Conservation (phyloP, 1,139 yeast species). For the Taphrina flavorubra region DNA sequence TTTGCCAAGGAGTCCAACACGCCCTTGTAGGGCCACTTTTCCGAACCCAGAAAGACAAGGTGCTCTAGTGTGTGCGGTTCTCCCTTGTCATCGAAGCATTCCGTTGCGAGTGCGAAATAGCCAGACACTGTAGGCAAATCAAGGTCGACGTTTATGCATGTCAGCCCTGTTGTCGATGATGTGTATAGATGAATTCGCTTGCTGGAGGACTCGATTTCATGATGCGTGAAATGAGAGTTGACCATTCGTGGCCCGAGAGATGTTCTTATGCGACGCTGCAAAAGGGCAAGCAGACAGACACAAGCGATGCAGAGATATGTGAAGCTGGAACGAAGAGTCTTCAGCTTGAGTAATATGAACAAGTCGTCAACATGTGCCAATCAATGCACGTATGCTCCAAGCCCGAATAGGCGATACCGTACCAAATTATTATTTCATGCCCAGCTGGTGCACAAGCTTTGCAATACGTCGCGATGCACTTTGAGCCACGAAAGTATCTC, state of each 20-base stretch:
- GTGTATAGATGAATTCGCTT: slow-evolving; percentile 30
- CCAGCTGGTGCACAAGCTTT: too few relatives aligned
- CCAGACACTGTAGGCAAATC: slow-evolving; percentile 92
- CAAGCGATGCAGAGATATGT: not conserved
- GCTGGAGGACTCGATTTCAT: slow-evolving; percentile 16
- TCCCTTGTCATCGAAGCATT: slow-evolving; percentile 83
- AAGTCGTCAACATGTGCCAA: too few relatives aligned
- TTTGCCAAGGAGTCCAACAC: slow-evolving; percentile 85
- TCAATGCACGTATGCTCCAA: not conserved
- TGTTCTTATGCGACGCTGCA: slow-evolving; percentile 2
- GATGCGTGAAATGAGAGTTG: slow-evolving; percentile 36
- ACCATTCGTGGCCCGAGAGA: slow-evolving; percentile 12
- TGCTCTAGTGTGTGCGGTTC: slow-evolving; percentile 94
- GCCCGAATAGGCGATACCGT: not conserved
- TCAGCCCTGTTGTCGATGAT: slow-evolving; percentile 67
- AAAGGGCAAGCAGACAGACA: not conserved
- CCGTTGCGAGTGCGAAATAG: slow-evolving; percentile 93
- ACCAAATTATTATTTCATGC: too few relatives aligned
- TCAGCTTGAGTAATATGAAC: too few relatives aligned
- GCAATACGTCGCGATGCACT: too few relatives aligned
- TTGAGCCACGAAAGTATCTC: too few relatives aligned
- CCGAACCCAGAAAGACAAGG: slow-evolving; percentile 90
- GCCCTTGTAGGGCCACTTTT: slow-evolving; percentile 89
- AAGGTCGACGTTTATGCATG: slow-evolving; percentile 74
- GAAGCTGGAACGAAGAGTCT: too few relatives aligned